phyloP scores from a whole-genome alignment of 192 early-diverging fungal genomes.

The Podila verticillata region DNA sequence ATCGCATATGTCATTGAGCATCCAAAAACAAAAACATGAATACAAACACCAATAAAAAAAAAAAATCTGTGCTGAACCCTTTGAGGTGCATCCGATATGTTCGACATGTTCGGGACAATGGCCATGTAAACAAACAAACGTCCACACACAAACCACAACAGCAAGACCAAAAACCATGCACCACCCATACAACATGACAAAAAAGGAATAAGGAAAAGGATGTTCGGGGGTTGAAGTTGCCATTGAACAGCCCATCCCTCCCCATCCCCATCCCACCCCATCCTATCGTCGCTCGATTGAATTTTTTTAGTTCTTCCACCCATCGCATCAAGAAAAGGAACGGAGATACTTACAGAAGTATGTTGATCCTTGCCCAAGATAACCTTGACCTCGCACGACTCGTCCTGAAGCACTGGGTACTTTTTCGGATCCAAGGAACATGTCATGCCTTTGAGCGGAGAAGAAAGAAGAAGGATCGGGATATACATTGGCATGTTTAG shows the following conservation, averaged over 20 bases:
- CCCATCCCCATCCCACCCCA: too few relatives aligned
- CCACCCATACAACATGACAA: neutral
- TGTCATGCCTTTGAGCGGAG: slow-evolving; percentile 30
- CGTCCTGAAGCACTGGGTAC: slow-evolving; percentile 38
- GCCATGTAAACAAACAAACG: too few relatives aligned
- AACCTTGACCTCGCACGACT: slow-evolving; percentile 47
- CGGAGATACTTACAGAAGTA: slow-evolving; percentile 31
- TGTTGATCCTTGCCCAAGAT: slow-evolving; percentile 47
- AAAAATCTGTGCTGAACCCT: too few relatives aligned
- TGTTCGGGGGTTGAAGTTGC: neutral
- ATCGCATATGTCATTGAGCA: too few relatives aligned
- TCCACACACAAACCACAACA: too few relatives aligned
- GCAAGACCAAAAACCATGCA: neutral
- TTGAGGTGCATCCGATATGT: too few relatives aligned
- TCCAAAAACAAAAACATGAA: too few relatives aligned
- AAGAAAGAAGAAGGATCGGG: neutral
- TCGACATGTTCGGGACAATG: too few relatives aligned
- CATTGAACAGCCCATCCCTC: too few relatives aligned
- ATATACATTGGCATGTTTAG: neutral
- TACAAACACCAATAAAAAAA: too few relatives aligned
- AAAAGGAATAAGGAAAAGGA: neutral
- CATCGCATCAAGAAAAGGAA: neutral
- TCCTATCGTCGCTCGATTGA: too few relatives aligned
- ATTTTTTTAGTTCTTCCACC: too few relatives aligned
- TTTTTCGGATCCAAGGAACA: slow-evolving; percentile 37